Base-by-base conservation (phyloP, 768 basidiomycete genomes). In the Psilocybe sp. region DNA sequence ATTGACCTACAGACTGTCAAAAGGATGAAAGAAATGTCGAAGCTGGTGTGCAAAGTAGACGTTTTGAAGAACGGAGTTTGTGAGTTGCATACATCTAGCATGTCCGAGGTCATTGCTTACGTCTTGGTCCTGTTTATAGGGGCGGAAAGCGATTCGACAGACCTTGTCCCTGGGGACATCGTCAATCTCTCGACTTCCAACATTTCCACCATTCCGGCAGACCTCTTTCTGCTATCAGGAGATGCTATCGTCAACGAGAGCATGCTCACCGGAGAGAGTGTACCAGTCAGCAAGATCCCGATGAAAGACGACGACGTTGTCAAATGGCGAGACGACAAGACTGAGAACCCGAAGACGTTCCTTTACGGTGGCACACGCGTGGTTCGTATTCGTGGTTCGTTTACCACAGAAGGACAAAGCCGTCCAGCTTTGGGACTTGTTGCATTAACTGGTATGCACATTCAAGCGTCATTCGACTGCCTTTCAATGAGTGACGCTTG, bases 231-330 rank as follows among this genome's bases (percentile, higher is more conserved):
- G 7, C 82, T 99, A 23, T 91, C 92, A 1, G 97, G 97, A 1
- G 97, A 99, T 65, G 93, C 94, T 1, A 96, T 99, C 50, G 88
- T 98, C 44, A 98, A 98, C 65, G 97, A 99, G 70, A 96, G 93
- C 54, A 98, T 99, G 97, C 81, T 99, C 18, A 98, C 97, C 0
- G 97, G 97, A 11, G 97, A 99, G 69, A 97, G 94, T 55, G 92
- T 99, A 0, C 97, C 97, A 2, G 92, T 99, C 45, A 90, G 90
- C 64, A 99, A 99, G 65, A 69, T 80, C 15, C 88, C 95, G 0
- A 79, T 87, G 51, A 92, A 85, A 61, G 88, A 92, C 56, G 85
- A 85, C 20, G 86, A 85, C 46, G 75, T 98, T 37, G 64, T 69
- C 38, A 77, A 71, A 55, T 94, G 89, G 91, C 79, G 69, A 57